Base-by-base conservation (phyloP, 768 basidiomycete genomes). In the Sporobolomyces phaffii region DNA sequence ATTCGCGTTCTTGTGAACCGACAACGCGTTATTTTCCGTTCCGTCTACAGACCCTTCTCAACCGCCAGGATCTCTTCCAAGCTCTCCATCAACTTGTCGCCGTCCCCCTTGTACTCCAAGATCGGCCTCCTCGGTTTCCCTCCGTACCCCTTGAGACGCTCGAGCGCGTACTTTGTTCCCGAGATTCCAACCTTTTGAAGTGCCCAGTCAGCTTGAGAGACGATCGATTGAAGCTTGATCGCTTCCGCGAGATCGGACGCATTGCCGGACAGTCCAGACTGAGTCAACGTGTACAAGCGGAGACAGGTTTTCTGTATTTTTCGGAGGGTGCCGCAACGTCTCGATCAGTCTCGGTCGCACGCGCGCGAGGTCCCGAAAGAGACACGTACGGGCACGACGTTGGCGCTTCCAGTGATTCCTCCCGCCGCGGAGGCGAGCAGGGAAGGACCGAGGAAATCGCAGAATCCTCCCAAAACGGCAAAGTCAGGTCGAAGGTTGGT, bases 361-460 rank as follows among this genome's bases (percentile, higher is more conserved):
- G n/a, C n/a, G n/a, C n/a, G n/a, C n/a, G n/a, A n/a, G n/a, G n/a
- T n/a, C n/a, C n/a, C 9, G 26, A 53, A 22, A 26, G 33, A 33
- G 20, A 3, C 4, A 71, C 83, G 65, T 73, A 87, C 89, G 14
- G 89, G 90, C 49, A 87, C 85, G 62, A 92, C 76, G 76, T 93
- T 93, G 11, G 83, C 90, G 24, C 93, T 84, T 50, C 91, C 91
- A 38, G 88, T 91, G 76, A 94, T 94, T 52, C 89, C 90, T 51
- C 92, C 92, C 73, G 92, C 87, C 3, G 83, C 90, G 68, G 86
- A 85, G 34, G 83, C 86, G 74, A 84, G 85, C 3, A 83, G 77
- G 9, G 89, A 84, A 5, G 91, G 85, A 38, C 87, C 80, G 64
- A 94, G 76, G 78, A 91, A 90, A 79, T 96, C 92, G 66, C 83